Percentiles rank a stretch among this genome's conserved stretches.
These are phyloP conservation scores for Ehretia macrophylla DNA, from an alignment of 257 asterid species.

Conservation along the genomic window DNA sequence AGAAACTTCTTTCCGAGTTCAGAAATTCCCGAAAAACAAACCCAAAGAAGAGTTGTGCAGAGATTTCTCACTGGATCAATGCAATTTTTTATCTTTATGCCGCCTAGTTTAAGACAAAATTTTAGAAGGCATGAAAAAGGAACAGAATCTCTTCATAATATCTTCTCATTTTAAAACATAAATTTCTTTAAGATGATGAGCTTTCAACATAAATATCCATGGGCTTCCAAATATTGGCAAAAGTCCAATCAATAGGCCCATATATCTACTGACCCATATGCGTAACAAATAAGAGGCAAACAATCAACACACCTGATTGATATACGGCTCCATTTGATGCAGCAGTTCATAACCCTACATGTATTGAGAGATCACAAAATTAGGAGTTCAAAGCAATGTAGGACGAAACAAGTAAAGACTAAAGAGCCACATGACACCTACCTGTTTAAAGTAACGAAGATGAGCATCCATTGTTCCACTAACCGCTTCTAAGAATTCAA, in stretches of 20 bases:
- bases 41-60: too few relatives aligned
- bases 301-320: conserved; percentile 67
- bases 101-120: too few relatives aligned
- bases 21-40: too few relatives aligned
- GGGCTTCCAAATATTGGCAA: neutral
- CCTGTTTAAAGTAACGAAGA: conserved; percentile 98
- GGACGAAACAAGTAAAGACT: conserved; percentile 3
- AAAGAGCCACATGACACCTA: conserved; percentile 18
- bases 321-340: conserved; percentile 99
- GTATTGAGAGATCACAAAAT: conserved; percentile 19
- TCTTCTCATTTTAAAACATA: too few relatives aligned
- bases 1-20: too few relatives aligned
- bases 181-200: too few relatives aligned
- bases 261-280: conserved; percentile 12
- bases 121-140: too few relatives aligned
- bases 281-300: conserved; percentile 6
- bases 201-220: too few relatives aligned
- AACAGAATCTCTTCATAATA: too few relatives aligned
- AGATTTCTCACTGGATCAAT: too few relatives aligned
- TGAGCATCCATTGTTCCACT: conserved; percentile 99
- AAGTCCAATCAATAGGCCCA: neutral
- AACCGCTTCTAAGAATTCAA: conserved; percentile 96
- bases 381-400: conserved; percentile 16
- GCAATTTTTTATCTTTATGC: too few relatives aligned
- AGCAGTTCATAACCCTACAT: conserved; percentile 91